phyloP scores from a whole-genome alignment of 2,329 filamentous ascomycete species.

The Sporothrix variecibatus region DNA sequence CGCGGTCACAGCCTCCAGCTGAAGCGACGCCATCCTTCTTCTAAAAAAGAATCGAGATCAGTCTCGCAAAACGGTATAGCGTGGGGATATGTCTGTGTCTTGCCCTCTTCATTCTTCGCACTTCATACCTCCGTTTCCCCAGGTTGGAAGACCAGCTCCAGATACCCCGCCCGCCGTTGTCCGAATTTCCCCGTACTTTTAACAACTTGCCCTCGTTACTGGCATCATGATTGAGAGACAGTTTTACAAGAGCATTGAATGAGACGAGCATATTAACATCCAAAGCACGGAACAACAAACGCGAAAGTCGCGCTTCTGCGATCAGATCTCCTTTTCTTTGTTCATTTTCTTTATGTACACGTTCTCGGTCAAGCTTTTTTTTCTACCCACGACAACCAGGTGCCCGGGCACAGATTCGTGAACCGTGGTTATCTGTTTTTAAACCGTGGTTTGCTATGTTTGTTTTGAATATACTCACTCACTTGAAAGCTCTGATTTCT shows the following conservation, averaged over 20 bases:
- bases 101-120: not conserved
- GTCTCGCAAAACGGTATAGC: not conserved
- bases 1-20: not conserved
- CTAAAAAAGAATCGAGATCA: not conserved
- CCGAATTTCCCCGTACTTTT: not conserved
- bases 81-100: not conserved
- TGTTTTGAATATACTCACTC: not conserved
- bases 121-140: not conserved
- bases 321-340: not conserved
- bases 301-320: slow-evolving; percentile 3
- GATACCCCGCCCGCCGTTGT: not conserved
- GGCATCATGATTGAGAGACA: not conserved
- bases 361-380: not conserved
- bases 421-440: not conserved
- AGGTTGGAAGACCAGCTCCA: not conserved
- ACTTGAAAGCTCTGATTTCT: not conserved
- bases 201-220: not conserved
- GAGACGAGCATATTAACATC: not conserved
- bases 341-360: not conserved
- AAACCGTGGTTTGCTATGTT: not conserved
- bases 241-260: too few species aligned
- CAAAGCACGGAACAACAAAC: not conserved
- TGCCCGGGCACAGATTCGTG: not conserved
- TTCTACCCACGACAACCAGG: not conserved
- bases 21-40: not conserved